These are phyloP conservation scores for Sextonia rubra DNA, from an alignment of 164 flowering plant species.

Conservation along the genomic window DNA sequence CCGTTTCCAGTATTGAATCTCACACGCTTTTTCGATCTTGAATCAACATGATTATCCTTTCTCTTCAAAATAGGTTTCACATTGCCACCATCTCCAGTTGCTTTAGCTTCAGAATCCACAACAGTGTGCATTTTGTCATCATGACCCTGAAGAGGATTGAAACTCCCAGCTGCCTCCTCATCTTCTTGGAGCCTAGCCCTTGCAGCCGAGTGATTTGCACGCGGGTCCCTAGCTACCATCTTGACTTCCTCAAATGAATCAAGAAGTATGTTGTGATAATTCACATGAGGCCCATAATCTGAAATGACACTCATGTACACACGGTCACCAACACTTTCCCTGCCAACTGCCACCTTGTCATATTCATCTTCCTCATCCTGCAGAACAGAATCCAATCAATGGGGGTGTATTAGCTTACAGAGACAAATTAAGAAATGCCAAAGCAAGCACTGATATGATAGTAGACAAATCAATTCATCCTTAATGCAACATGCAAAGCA, in stretches of 20 bases:
- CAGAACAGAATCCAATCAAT: conserved; percentile 1
- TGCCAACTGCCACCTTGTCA: conserved; percentile 82
- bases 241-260: conserved; percentile 26
- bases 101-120: conserved; percentile 9
- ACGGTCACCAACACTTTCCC: conserved; percentile 55
- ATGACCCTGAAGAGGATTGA: conserved; percentile 27
- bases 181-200: conserved; percentile 67
- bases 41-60: conserved; percentile 36
- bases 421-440: too few relatives aligned
- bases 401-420: too few relatives aligned
- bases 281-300: conserved; percentile 37
- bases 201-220: conserved; percentile 79
- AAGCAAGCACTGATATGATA: too few relatives aligned
- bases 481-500: too few relatives aligned
- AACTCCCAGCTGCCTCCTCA: conserved; percentile 33
- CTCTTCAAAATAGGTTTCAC: conserved; percentile 75
- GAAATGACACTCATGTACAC: conserved; percentile 46
- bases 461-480: too few relatives aligned
- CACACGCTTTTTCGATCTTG: conserved; percentile 65
- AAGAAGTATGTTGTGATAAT: conserved; percentile 41
- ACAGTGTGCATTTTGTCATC: conserved; percentile 14
- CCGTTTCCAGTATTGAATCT: conserved; percentile 50
- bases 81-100: conserved; percentile 25
- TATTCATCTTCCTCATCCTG: conserved; percentile 95
- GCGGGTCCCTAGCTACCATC: conserved; percentile 49